Base-by-base conservation (phyloP, 495 filamentous ascomycete species). In the Tuber indicum region DNA sequence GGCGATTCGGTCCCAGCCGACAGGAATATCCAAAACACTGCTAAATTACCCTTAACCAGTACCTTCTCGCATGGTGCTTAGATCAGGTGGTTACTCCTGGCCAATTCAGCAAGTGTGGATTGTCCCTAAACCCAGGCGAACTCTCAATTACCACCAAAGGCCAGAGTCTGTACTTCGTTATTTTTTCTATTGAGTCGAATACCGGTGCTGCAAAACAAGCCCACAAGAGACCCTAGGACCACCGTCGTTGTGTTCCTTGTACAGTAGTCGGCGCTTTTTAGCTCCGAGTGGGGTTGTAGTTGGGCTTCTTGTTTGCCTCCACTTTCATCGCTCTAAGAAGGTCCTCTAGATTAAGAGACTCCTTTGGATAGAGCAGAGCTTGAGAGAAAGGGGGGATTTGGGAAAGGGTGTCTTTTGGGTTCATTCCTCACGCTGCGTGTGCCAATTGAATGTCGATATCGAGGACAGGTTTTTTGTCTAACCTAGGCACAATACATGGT, bases 1-100 rank as follows among this genome's bases (percentile, higher is more conserved):
- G 74, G 78, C 78, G 71, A 73, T 79, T 74, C 78, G 73, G 78
- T 71, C 78, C 78, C 78, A 80, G 26, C 78, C 77, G 78, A 80
- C 71, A 71, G 58, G 70, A 78, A 70, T 76, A 80, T 39, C 70
- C 62, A 71, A 76, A 71, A 72, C 52, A 72, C 70, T 78, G 39
- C 73, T 44, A 78, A 74, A 78, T 74, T 75, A 52, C 74, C 66
- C 72, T 72, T 72, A 72, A 76, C 78, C 78, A 80, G 77, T 76
- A 72, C 74, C 77, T 74, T 72, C 74, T 80, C 77, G 78, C 77
- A 80, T 80, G 72, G 77, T 74, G 77, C 71, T 72, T 76, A 80
- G 78, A 80, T 80, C 78, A 80, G 78, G 78, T 80, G 78, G 77
- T 80, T 74, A 58, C 77, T 79, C 23, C 52, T 62, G 52, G 52